These are phyloP conservation scores for Alloteropsis semialata DNA, from an alignment of 176 grass and related monocot species.

Conservation along the genomic window DNA sequence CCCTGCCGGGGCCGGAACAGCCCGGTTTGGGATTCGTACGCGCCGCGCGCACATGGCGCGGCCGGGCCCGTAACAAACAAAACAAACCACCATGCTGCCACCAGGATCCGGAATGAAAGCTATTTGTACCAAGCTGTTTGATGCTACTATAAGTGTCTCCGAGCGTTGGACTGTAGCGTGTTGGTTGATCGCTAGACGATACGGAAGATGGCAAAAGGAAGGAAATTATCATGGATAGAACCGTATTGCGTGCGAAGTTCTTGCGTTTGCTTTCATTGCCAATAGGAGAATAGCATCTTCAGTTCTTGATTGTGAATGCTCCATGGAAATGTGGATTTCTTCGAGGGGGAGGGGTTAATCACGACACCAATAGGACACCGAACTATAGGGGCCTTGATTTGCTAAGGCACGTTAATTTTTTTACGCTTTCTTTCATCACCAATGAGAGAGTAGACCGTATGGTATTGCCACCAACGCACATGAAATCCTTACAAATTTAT, in stretches of 20 bases:
- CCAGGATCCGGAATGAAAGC: neutral
- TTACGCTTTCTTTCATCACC: neutral
- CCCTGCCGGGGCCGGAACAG: too few relatives aligned
- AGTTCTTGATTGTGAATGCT: neutral
- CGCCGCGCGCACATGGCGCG: constrained; percentile 1
- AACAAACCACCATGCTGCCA: neutral
- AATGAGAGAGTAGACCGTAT: neutral
- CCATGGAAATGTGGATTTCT: neutral
- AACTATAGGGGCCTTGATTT: too few relatives aligned
- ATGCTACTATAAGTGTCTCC: neutral
- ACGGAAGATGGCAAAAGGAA: too few relatives aligned
- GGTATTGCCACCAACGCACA: too few relatives aligned
- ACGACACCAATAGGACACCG: too few relatives aligned
- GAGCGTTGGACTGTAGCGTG: neutral
- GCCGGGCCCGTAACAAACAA: neutral
- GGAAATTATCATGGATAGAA: too few relatives aligned
- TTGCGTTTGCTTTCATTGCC: neutral
- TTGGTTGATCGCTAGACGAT: too few relatives aligned
- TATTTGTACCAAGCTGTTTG: neutral
- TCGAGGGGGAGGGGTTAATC: too few relatives aligned
- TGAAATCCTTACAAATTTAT: too few relatives aligned
- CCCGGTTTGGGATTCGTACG: neutral
- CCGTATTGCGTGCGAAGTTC: neutral
- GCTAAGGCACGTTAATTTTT: too few relatives aligned
- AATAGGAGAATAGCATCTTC: too few relatives aligned